Conservation (phyloP, 768 basidiomycete species). For the Boletus barrowsii region DNA sequence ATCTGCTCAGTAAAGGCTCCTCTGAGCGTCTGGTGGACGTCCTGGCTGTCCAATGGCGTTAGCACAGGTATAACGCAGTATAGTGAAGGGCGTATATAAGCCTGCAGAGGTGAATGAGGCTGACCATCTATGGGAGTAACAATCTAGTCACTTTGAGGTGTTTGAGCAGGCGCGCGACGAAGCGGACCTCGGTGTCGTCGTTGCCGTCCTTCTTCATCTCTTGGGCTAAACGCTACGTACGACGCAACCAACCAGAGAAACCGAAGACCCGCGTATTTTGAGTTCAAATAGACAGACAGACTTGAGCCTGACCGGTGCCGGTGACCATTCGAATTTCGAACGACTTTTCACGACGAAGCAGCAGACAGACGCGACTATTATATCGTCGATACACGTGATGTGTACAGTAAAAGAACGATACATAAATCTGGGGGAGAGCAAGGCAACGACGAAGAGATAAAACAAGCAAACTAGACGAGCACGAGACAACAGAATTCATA, state of each 20-base stretch:
- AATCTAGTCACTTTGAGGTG: constrained; percentile 83
- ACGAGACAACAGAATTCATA: too few relatives aligned
- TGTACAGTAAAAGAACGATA: too few relatives aligned
- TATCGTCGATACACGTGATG: too few relatives aligned
- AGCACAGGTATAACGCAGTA: neutral
- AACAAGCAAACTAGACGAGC: too few relatives aligned
- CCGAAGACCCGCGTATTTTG: constrained; percentile 55
- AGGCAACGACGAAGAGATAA: too few relatives aligned
- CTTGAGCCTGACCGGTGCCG: too few relatives aligned
- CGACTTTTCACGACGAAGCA: too few relatives aligned
- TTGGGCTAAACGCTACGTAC: constrained; percentile 28
- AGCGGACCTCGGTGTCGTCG: constrained; percentile 66
- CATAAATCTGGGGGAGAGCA: too few relatives aligned
- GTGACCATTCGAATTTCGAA: too few relatives aligned
- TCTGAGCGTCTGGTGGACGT: constrained; percentile 66
- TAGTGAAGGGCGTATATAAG: constrained; percentile 60
- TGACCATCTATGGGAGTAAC: constrained; percentile 79
- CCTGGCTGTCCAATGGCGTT: constrained; percentile 52
- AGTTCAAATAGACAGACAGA: constrained; percentile 69
- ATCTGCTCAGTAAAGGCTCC: constrained; percentile 65
- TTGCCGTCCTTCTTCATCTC: constrained; percentile 48
- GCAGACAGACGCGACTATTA: too few relatives aligned
- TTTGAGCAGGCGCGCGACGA: constrained; percentile 62
- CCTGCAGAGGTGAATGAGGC: constrained; percentile 61
- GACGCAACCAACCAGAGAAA: neutral